Evolutionary conservation across 805 yeast genomes (phyloP).

Genomic region (Saccharomyces eubayanus): DNA sequence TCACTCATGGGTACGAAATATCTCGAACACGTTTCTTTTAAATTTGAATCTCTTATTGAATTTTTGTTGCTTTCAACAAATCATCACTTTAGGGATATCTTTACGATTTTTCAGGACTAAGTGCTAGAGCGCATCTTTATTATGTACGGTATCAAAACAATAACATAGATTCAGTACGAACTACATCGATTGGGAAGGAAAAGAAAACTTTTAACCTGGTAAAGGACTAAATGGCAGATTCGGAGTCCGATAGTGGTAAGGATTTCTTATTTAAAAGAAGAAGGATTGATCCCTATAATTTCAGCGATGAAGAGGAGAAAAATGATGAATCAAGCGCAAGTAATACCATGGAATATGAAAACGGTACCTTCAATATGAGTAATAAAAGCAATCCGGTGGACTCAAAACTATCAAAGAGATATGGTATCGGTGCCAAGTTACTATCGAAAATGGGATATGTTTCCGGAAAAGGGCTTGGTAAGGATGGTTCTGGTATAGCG

Average conservation of each 20-base stretch:
- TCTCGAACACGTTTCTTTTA: background rate
- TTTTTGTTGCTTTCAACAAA: background rate
- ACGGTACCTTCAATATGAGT: background rate
- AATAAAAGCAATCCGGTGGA: slow-evolving; percentile 3
- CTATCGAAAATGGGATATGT: slow-evolving; percentile 81
- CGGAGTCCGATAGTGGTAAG: background rate
- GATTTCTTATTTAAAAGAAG: slow-evolving; percentile 2
- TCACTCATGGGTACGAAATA: slow-evolving; percentile 1
- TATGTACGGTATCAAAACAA: background rate
- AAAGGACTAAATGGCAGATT: background rate
- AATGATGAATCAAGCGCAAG: slow-evolving; percentile 9
- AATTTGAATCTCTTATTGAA: background rate
- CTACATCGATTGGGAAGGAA: background rate
- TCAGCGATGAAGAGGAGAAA: slow-evolving; percentile 18
- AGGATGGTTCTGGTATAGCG: slow-evolving; percentile 58
- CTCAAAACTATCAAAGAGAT: slow-evolving; percentile 27
- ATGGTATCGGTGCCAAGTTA: slow-evolving; percentile 81
- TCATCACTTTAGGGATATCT: background rate
- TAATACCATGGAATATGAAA: background rate
- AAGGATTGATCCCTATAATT: slow-evolving; percentile 7
- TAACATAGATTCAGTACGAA: background rate
- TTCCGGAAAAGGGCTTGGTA: slow-evolving; percentile 81
- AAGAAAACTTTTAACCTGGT: background rate
- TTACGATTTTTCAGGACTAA: background rate
- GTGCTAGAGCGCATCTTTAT: background rate